Evolutionary conservation across 2,329 filamentous ascomycete genomes (phyloP).

Genomic region (Trichoderma sp.): DNA sequence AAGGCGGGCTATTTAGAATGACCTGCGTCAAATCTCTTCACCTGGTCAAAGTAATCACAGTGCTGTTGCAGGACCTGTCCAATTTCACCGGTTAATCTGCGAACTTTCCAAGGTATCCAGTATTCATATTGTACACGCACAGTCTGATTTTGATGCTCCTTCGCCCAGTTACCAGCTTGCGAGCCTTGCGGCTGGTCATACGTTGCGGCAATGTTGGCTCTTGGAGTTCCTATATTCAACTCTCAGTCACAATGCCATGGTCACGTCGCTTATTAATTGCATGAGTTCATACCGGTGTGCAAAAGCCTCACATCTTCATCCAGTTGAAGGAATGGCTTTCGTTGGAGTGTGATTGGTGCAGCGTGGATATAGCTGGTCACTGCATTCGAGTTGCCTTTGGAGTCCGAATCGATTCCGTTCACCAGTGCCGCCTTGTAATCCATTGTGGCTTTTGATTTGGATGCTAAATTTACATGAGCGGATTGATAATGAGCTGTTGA

Average conservation of each 20-base stretch:
- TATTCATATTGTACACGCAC: constrained; percentile 18
- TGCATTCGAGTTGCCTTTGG: not conserved
- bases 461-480: not conserved
- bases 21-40: not conserved
- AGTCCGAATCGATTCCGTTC: not conserved
- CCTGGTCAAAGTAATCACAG: constrained; percentile 8
- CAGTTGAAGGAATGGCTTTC: constrained; percentile 31
- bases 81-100: not conserved
- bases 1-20: not conserved
- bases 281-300: constrained; percentile 25
- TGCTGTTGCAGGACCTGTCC: constrained; percentile 1
- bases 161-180: constrained; percentile 30
- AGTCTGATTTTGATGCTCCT: constrained; percentile 32
- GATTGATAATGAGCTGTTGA: not conserved
- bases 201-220: constrained; percentile 36
- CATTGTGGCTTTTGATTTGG: not conserved
- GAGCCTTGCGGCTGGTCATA: constrained; percentile 36
- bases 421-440: constrained; percentile 12
- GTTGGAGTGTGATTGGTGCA: constrained; percentile 28
- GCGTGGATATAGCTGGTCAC: constrained; percentile 12
- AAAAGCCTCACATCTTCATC: constrained; percentile 28
- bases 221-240: constrained; percentile 29
- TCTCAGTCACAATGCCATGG: not conserved
- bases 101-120: not conserved
- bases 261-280: too few relatives aligned